Percentiles rank a stretch among this genome's conserved stretches.
Evolutionary conservation across 345 rosid species (phyloP).

Genomic region (Eucalyptus camaldulensis): DNA sequence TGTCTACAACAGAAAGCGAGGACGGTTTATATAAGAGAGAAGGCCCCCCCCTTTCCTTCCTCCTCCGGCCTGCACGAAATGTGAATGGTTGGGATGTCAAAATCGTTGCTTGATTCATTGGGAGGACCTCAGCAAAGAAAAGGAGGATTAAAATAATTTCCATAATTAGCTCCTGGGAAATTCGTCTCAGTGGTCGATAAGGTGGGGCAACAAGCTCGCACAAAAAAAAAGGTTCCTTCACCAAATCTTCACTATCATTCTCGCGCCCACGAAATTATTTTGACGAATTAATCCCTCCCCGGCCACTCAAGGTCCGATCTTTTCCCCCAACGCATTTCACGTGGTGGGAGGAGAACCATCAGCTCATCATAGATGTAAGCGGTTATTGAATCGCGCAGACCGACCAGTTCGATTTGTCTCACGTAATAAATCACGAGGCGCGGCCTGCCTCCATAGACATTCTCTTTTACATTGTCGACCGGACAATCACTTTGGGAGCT

Average conservation of each 20-base stretch:
- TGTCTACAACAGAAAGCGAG: not conserved
- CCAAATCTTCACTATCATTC: not conserved
- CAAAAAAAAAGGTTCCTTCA: not conserved
- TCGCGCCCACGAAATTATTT: not conserved
- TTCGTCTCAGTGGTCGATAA: not conserved
- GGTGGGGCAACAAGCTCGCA: not conserved
- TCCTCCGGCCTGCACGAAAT: not conserved
- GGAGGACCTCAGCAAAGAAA: not conserved
- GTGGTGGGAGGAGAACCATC: not conserved
- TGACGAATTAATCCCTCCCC: not conserved
- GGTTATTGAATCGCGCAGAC: not conserved
- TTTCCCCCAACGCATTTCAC: not conserved
- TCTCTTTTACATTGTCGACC: not conserved
- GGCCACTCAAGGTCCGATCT: not conserved
- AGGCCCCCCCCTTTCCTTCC: not conserved
- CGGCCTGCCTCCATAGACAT: too few species aligned
- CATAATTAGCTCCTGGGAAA: not conserved
- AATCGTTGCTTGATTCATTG: slow-evolving; percentile 12
- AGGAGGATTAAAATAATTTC: not conserved
- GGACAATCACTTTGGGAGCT: not conserved
- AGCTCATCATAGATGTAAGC: not conserved
- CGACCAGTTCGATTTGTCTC: not conserved
- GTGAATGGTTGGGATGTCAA: slow-evolving; percentile 44
- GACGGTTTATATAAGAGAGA: not conserved
- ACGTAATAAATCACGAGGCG: not conserved